Base-by-base conservation (phyloP, 768 basidiomycete species). In the Fomitopsis pulvina region DNA sequence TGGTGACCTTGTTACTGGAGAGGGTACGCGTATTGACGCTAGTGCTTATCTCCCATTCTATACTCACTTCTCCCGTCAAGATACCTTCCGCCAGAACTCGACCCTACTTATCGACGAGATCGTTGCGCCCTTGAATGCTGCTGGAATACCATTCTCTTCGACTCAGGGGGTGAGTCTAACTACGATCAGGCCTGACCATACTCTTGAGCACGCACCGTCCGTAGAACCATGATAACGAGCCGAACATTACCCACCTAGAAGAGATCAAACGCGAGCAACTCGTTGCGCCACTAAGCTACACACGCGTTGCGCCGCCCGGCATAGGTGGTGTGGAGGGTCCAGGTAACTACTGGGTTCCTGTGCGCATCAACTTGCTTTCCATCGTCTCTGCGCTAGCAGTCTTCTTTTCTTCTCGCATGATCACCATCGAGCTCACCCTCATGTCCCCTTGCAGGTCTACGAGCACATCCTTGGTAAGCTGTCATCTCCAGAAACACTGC, bases 311-410 rank as follows among this genome's bases (percentile, higher is more conserved):
- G 3, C 82, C 83, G 1, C 60, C 69, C 11, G 79, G 81, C 9
- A 70, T 85, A n/a, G 83, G 85, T 7, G 85, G 85, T 0, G 58
- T 62, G 22, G 76, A 74, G 24, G 85, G 85, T 7, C 77, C 79
- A 1, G 83, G 80, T 26, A 87, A 81, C 53, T 87, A 87, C 57
- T 87, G 86, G 87, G 82, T 89, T 29, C 86, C 87, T 2, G 78
- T 88, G 48, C 51, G 73, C 58, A 30, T 30, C 11, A 8, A 27
- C 20, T 26, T 11, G 6, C n/a, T 41, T 10, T 6, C 29, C 22
- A 10, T 5, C 34, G 30, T 43, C 16, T 9, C 14, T 40, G 11
- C 12, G 20, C 21, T 11, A 21, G 3, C 14, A 10, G 16, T 48
- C 1, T 9, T 21, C 30, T 10, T 14, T 27, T 8, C 10, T 47